phyloP scores from a whole-genome alignment of 2,329 filamentous ascomycete species.

The Calonectria ilicicola region DNA sequence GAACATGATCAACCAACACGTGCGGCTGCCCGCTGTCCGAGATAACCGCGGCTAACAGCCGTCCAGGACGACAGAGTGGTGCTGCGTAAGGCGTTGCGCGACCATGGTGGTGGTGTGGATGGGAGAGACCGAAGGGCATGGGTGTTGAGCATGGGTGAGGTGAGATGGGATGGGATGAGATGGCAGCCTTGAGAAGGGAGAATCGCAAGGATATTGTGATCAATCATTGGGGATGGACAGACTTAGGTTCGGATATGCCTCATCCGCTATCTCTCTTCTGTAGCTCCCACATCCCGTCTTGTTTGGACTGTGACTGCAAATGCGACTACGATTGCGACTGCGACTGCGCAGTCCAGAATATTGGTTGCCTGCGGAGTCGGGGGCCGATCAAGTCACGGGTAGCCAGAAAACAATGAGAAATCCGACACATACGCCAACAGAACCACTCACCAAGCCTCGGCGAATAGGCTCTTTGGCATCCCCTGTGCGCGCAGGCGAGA shows the following conservation, averaged over 20 bases:
- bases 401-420: constrained; percentile 6
- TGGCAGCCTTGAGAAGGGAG: constrained; percentile 18
- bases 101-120: constrained; percentile 18
- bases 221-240: constrained; percentile 10
- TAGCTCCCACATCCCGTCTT: constrained; percentile 12
- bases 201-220: constrained; percentile 21
- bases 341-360: too few species aligned
- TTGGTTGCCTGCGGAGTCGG: too few species aligned
- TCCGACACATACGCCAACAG: constrained; percentile 12
- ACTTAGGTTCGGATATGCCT: background rate
- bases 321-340: too few species aligned
- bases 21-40: constrained; percentile 9
- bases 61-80: background rate
- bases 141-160: constrained; percentile 19
- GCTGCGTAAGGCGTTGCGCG: constrained; percentile 10
- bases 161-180: constrained; percentile 21
- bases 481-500: background rate
- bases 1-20: constrained; percentile 17
- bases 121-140: constrained; percentile 12
- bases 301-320: background rate
- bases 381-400: too few species aligned
- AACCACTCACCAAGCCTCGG: constrained; percentile 11
- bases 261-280: background rate
- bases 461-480: constrained; percentile 16
- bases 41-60: constrained; percentile 18